Evolutionary conservation across 768 basidiomycete species (phyloP).

Genomic region (Coprinellus micaceus): DNA sequence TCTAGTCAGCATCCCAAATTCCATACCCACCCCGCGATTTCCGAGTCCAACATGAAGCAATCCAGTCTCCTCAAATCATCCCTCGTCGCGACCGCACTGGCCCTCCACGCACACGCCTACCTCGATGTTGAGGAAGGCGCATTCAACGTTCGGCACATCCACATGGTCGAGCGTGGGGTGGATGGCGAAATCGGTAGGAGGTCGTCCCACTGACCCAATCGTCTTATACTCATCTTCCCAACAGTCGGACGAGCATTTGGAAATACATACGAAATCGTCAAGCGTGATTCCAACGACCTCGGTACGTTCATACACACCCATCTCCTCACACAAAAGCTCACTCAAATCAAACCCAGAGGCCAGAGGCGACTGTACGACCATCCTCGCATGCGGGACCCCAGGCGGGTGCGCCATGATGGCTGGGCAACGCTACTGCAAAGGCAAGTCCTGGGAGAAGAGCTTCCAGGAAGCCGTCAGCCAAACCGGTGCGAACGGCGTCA

Average conservation of each 20-base stretch:
- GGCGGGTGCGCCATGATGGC: not conserved
- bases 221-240: too few relatives aligned
- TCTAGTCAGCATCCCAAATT: too few relatives aligned
- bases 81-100: not conserved
- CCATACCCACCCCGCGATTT: too few relatives aligned
- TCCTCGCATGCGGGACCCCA: not conserved
- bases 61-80: not conserved
- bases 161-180: slow-evolving; percentile 1
- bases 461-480: not conserved
- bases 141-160: not conserved
- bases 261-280: not conserved
- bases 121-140: not conserved
- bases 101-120: not conserved
- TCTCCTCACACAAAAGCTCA: too few relatives aligned
- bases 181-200: not conserved
- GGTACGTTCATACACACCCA: too few relatives aligned
- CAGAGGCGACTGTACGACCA: not conserved
- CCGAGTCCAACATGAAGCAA: not conserved
- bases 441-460: not conserved
- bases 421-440: not conserved
- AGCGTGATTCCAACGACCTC: not conserved
- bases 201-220: not conserved
- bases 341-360: too few relatives aligned
- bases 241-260: not conserved
- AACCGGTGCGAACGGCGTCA: not conserved